Conservation (phyloP, 1,284 basidiomycete species). For the Inonotus hispidus region DNA sequence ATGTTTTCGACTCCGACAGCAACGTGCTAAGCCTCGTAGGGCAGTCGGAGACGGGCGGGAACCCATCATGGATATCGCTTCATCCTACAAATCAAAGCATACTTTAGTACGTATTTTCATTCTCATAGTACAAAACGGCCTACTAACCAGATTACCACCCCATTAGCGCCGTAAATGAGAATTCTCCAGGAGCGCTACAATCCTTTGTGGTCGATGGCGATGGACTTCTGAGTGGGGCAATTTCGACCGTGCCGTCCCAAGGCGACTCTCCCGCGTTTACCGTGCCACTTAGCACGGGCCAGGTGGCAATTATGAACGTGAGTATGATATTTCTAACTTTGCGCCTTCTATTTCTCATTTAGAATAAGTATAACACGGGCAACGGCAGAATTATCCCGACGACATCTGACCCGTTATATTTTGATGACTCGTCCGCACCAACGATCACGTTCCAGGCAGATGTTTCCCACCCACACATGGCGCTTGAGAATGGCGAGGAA, state of each 20-base stretch:
- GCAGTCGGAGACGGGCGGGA: conserved; percentile 45
- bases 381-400: conserved; percentile 52
- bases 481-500: conserved; percentile 45
- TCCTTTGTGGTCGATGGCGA: conserved; percentile 45
- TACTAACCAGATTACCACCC: not conserved
- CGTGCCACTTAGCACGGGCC: conserved; percentile 44
- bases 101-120: conserved; percentile 44
- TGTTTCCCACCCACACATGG: conserved; percentile 60
- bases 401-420: conserved; percentile 32
- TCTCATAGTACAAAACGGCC: not conserved
- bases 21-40: conserved; percentile 40
- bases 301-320: conserved; percentile 56
- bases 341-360: not conserved
- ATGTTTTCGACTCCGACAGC: conserved; percentile 47
- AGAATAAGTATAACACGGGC: conserved; percentile 48
- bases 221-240: conserved; percentile 41
- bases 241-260: conserved; percentile 44
- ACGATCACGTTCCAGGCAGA: conserved; percentile 50
- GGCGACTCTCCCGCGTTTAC: conserved; percentile 50
- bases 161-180: conserved; percentile 52
- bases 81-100: conserved; percentile 49
- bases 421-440: conserved; percentile 33
- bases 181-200: conserved; percentile 42
- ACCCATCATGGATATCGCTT: conserved; percentile 51
- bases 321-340: conserved; percentile 22